These are phyloP conservation scores for Juglanconis oblonga DNA, from an alignment of 2,329 filamentous ascomycete genomes.

Conservation along the genomic window DNA sequence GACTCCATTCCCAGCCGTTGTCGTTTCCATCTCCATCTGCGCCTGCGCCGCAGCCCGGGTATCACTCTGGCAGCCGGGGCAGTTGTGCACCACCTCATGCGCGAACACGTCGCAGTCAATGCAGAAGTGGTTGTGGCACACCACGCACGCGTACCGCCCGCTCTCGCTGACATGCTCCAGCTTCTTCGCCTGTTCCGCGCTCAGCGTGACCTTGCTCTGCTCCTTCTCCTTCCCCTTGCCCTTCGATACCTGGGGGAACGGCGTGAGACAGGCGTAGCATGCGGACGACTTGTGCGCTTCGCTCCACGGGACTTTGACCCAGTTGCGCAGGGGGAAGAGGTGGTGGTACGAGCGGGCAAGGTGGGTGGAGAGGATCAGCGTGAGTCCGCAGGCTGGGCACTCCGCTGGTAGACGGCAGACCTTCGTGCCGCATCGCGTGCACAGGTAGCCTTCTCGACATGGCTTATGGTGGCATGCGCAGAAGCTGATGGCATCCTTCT, in stretches of 20 bases:
- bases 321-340: constrained; percentile 85
- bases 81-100: constrained; percentile 93
- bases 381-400: constrained; percentile 87
- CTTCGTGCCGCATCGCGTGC: constrained; percentile 82
- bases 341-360: constrained; percentile 91
- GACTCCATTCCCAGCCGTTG: constrained; percentile 8
- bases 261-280: constrained; percentile 75
- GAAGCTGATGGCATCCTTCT: constrained; percentile 62
- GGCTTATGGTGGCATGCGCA: constrained; percentile 90
- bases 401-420: constrained; percentile 88
- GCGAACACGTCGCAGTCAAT: constrained; percentile 97
- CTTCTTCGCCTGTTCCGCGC: constrained; percentile 23
- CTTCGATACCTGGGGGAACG: constrained; percentile 57
- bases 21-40: neutral
- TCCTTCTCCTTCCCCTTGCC: constrained; percentile 17
- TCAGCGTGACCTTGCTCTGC: constrained; percentile 15
- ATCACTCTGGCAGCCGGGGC: constrained; percentile 76
- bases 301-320: constrained; percentile 84
- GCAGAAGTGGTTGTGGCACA: constrained; percentile 90
- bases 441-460: constrained; percentile 81
- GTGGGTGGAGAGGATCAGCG: constrained; percentile 90
- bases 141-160: constrained; percentile 81
- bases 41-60: constrained; percentile 28
- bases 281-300: constrained; percentile 59
- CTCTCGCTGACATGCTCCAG: constrained; percentile 76